These are phyloP conservation scores for Hymenoscyphus repandus DNA, from an alignment of 2,329 filamentous ascomycete species.

Conservation along the genomic window DNA sequence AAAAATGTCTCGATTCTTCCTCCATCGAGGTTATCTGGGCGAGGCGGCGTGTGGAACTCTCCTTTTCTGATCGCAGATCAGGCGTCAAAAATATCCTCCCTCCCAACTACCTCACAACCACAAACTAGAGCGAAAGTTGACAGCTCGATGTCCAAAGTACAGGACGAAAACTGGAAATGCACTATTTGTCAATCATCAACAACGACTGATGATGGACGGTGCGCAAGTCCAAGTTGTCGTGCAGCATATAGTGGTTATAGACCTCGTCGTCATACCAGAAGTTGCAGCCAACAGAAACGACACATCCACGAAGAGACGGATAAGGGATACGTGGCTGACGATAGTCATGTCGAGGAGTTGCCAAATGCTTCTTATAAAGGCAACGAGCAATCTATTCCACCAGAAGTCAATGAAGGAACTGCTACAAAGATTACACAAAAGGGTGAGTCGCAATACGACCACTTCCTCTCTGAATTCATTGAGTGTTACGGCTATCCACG, in stretches of 20 bases:
- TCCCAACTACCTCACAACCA: neutral
- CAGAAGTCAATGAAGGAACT: no score
- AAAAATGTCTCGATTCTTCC: neutral
- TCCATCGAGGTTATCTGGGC: slow-evolving; percentile 1
- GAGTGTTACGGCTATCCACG: slow-evolving; percentile 25
- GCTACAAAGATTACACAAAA: no score
- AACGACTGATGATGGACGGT: slow-evolving; percentile 5
- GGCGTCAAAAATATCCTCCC: neutral
- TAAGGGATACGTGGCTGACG: slow-evolving; percentile 20
- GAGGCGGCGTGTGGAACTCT: slow-evolving; percentile 14
- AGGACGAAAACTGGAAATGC: neutral
- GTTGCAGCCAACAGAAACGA: slow-evolving; percentile 14
- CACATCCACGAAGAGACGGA: slow-evolving; percentile 17
- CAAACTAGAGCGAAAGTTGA: neutral
- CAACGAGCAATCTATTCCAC: neutral
- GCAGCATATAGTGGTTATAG: slow-evolving; percentile 20
- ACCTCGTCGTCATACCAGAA: slow-evolving; percentile 21
- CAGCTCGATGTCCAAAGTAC: no score
- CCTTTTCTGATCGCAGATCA: slow-evolving; percentile 21
- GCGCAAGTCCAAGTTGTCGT: slow-evolving; percentile 17
- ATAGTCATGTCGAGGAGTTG: slow-evolving; percentile 13
- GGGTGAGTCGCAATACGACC: no score
- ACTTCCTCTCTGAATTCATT: slow-evolving; percentile 16
- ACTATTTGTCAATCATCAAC: neutral
- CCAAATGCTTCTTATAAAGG: neutral